Evolutionary conservation across 805 yeast species (phyloP), one percentile per base, ranked within the genome.

Genomic region (Tetrapisispora pingtungensis): DNA sequence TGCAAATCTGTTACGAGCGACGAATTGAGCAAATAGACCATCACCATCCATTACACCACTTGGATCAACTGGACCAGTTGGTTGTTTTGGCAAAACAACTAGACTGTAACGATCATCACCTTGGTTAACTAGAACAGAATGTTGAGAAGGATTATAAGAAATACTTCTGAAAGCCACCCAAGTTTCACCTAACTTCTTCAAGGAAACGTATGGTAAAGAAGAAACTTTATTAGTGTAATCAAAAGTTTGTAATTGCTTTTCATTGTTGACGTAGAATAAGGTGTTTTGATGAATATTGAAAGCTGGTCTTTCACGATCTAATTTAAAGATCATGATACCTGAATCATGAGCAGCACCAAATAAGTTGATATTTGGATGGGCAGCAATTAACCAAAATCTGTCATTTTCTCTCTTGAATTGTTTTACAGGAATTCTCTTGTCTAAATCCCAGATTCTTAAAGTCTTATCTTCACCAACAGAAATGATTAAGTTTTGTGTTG

Each of bases 381-480:
- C 75, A 15, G 89, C 81, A 51, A 90, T 72, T 54, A 85, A 71
- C 98, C 98, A 93, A 67, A 93, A 89, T 66, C 97, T 77, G 63
- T 90, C 97, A 59, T 80, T 76, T 53, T 89, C 97, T 64, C 97
- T 80, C 65, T 89, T 80, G 71, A 89, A 90, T 65, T 86, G 95
- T 64, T 89, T 89, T 33, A 93, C 88, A 4, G 95, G 94, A 1
- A 93, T 80, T 61, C 98, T 79, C 64, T 84, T 85, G 70, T 89
- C 88, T 59, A 90, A 73, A 63, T 93, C 98, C 98, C 98, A 93
- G 28, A 90, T 84, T 65, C 98, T 80, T 53, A 93, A 78, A 15
- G 97, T 90, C 68, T 86, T 88, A 68, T 93, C 99, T 64, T 93
- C 97, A 53, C 95, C 84, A 36, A 88, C 95, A 31, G 97, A 89